These are phyloP conservation scores for Globisporangium barbulae DNA, from an alignment of 352 stramenopile genomes.

Conservation along the genomic window DNA sequence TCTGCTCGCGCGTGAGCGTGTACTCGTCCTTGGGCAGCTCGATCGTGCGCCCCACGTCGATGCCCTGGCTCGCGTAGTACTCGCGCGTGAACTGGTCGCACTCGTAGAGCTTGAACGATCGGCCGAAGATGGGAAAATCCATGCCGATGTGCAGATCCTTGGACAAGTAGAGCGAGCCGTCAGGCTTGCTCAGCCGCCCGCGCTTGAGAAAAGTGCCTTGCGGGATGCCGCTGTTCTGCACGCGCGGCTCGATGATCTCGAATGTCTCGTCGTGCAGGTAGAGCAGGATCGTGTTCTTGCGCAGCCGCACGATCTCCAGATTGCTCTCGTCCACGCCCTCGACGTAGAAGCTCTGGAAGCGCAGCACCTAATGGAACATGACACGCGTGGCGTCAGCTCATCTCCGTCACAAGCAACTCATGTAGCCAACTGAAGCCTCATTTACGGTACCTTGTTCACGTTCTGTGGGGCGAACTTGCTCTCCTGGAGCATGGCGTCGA, in stretches of 20 bases:
- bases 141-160: conserved; percentile 63
- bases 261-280: conserved; percentile 88
- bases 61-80: conserved; percentile 44
- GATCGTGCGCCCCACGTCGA: conserved; percentile 46
- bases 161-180: conserved; percentile 44
- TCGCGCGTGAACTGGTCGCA: conserved; percentile 72
- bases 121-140: conserved; percentile 70
- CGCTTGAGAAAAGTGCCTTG: conserved; percentile 87
- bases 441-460: conserved; percentile 42
- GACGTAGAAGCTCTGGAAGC: conserved; percentile 86
- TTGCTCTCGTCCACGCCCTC: conserved; percentile 83
- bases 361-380: conserved; percentile 42
- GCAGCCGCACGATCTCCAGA: conserved; percentile 67
- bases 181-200: conserved; percentile 55
- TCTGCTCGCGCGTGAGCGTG: conserved; percentile 73
- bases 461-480: conserved; percentile 84
- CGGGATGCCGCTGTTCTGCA: conserved; percentile 81
- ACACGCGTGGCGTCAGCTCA: background rate
- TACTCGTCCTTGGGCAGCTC: conserved; percentile 81
- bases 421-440: background rate
- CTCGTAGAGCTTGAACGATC: conserved; percentile 75
- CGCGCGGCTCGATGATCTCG: conserved; percentile 83
- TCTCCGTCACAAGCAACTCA: background rate
- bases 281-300: conserved; percentile 72
- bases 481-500: conserved; percentile 30